These are phyloP conservation scores for Starmerella lactis-condensi DNA, from an alignment of 805 yeast genomes.

Conservation along the genomic window DNA sequence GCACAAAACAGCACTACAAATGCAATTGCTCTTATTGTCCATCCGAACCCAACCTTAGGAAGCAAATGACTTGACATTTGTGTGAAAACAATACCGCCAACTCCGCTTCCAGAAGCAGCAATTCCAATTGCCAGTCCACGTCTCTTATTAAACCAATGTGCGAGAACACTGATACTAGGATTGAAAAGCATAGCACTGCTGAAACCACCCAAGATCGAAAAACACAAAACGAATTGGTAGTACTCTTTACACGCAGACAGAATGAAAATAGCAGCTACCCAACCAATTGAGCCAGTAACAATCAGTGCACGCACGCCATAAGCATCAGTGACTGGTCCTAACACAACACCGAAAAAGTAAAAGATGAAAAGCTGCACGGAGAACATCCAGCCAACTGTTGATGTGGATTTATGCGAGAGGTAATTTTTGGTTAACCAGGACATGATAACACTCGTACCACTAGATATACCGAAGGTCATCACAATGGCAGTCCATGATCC, in stretches of 20 bases:
- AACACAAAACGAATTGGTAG: constrained; percentile 42
- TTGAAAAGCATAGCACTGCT: constrained; percentile 28
- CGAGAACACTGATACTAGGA: constrained; percentile 36
- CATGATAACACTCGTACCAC: constrained; percentile 49
- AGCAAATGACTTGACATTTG: constrained; percentile 32
- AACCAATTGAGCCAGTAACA: constrained; percentile 28
- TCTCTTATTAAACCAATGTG: constrained; percentile 42
- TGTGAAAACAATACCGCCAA: constrained; percentile 49
- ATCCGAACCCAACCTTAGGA: constrained; percentile 34
- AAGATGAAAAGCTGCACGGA: constrained; percentile 24
- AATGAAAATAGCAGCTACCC: constrained; percentile 34
- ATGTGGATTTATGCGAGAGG: constrained; percentile 23
- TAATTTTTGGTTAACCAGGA: constrained; percentile 42
- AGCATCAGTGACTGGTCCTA: constrained; percentile 39
- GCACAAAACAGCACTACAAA: constrained; percentile 18
- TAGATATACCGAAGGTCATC: constrained; percentile 45
- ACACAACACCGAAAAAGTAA: constrained; percentile 30
- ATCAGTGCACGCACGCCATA: constrained; percentile 34
- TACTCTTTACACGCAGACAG: constrained; percentile 32
- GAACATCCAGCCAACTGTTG: constrained; percentile 54
- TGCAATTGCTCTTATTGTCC: constrained; percentile 39
- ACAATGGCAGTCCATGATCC: constrained; percentile 42
- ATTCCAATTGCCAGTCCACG: constrained; percentile 45
- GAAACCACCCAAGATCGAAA: constrained; percentile 35
- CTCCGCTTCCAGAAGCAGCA: constrained; percentile 47